Evolutionary conservation across 495 filamentous ascomycete genomes (phyloP), one percentile per base, ranked within the genome.

Genomic region (Aspergillus diversus): DNA sequence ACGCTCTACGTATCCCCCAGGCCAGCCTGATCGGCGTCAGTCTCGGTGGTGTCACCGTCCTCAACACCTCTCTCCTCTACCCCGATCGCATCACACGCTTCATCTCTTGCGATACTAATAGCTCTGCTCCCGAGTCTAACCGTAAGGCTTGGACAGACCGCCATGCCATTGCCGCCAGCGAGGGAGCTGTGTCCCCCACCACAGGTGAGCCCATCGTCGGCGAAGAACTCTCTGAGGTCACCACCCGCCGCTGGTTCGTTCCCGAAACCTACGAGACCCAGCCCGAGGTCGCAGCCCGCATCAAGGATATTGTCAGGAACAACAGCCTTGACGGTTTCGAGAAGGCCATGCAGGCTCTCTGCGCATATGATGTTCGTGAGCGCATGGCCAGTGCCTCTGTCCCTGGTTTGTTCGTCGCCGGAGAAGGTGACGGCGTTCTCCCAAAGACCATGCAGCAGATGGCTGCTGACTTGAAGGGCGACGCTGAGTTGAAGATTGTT

Each of bases 91-190:
- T 93, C 5, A 77, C 60, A 15, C 77, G 76, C 7, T 90, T 93
- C 74, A 78, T 93, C 39, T 81, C 88, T 9, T 93, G 91, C 76
- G 91, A 93, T 73, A 93, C 91, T 67, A 92, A 90, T 72, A 83
- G 83, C 6, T 80, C 84, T 7, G 83, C 83, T 0, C 87, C 87
- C 48, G 78, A 86, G 35, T 86, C 87, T 17, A 93, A 93, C 75
- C 84, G 84, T 7, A 84, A 84, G 51, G 89, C 89, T 3, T 95
- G 91, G 91, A 85, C 83, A 57, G 89, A 92, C 51, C 87, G 91
- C 15, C 89, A 90, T 57, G 86, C 79, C 3, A 69, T 92, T n/a
- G 84, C 86, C 0, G 87, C 90, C 71, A 74, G 76, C 27, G 81
- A 87, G 51, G 81, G 81, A 34, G 80, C 81, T 21, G 67, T 59